Evolutionary conservation across 208 protist genomes (phyloP).

Genomic region (Trichomonas tenax): DNA sequence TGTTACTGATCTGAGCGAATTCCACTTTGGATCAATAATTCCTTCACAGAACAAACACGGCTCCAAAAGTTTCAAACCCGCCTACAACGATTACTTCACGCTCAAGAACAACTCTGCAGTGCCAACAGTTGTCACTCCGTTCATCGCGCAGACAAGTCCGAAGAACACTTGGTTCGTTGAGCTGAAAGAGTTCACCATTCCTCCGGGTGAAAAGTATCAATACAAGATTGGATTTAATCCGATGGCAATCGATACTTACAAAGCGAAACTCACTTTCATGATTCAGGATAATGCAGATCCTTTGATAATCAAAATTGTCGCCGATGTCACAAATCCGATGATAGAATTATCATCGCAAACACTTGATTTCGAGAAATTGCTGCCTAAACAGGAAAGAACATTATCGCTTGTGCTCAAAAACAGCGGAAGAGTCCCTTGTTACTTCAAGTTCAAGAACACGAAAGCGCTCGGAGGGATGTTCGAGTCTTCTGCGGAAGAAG

Average conservation of each 20-base stretch:
- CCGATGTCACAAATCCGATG: not conserved
- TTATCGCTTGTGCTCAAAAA: not conserved
- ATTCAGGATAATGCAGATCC: not conserved
- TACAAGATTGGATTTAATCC: not conserved
- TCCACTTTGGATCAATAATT: not conserved
- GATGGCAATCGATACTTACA: not conserved
- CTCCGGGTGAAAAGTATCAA: not conserved
- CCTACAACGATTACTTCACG: not conserved
- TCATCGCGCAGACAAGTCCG: not conserved
- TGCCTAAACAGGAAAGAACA: not conserved
- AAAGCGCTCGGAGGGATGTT: not conserved
- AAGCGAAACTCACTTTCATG: not conserved
- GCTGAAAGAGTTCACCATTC: not conserved
- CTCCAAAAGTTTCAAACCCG: not conserved
- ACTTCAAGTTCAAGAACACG: not conserved
- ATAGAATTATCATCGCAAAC: not conserved
- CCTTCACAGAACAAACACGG: not conserved
- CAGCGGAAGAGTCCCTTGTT: not conserved
- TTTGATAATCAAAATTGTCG: not conserved
- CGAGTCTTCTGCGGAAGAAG: not conserved
- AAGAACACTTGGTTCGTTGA: not conserved
- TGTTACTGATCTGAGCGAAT: not conserved
- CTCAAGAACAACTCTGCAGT: not conserved
- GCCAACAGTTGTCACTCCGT: not conserved
- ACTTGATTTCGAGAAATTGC: not conserved